Evolutionary conservation across 345 rosid genomes (phyloP).

Genomic region (Angophora floribunda): DNA sequence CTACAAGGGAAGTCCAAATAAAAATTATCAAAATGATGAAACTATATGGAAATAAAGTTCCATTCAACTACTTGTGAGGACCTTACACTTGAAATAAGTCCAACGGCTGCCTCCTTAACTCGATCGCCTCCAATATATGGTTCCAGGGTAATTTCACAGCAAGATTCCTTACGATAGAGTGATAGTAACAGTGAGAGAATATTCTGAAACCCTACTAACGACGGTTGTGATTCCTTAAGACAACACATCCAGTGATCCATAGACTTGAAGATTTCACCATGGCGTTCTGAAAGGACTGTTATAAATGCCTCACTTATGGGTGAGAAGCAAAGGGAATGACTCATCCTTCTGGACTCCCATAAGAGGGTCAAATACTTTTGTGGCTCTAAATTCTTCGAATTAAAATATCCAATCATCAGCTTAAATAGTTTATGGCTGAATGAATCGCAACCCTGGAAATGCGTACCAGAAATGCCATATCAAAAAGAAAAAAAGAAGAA

Average conservation of each 20-base stretch:
- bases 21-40: background rate
- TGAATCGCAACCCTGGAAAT: constrained; percentile 50
- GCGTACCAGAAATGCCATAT: constrained; percentile 2
- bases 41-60: background rate
- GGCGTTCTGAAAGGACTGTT: constrained; percentile 27
- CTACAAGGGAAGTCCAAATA: constrained; percentile 17
- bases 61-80: background rate
- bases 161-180: constrained; percentile 5
- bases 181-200: constrained; percentile 30
- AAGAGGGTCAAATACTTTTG: constrained; percentile 51
- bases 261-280: constrained; percentile 33
- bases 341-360: constrained; percentile 81
- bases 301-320: constrained; percentile 58
- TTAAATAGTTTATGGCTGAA: constrained; percentile 34
- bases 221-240: constrained; percentile 51
- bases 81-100: constrained; percentile 64
- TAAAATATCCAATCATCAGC: constrained; percentile 43
- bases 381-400: constrained; percentile 34
- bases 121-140: constrained; percentile 30
- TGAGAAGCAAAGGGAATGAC: constrained; percentile 77
- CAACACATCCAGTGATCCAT: constrained; percentile 60
- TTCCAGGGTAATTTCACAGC: constrained; percentile 10
- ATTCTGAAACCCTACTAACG: constrained; percentile 54
- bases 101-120: constrained; percentile 47
- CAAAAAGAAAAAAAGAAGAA: background rate